Base-by-base conservation (phyloP, 768 basidiomycete species). In the Xerocomellus intermedius region DNA sequence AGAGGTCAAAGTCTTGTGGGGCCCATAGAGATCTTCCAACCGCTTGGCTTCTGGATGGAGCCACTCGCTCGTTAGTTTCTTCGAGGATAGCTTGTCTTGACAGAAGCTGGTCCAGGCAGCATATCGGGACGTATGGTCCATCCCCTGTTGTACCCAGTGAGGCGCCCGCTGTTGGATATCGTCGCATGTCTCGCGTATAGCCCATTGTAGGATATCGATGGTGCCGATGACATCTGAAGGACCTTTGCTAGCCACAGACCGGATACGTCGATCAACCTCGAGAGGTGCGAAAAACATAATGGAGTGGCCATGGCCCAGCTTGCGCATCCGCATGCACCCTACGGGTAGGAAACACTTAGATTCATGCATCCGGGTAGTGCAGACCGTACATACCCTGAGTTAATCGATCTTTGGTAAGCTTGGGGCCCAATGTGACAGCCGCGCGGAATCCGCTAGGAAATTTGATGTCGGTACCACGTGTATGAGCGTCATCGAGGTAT, bases 321-420 rank as follows among this genome's bases (percentile, higher is more conserved):
- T 73, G 14, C 81, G 72, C 80, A 82, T 80, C 12, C 80, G 71
- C 81, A 82, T 82, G 48, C 80, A 82, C 4, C 79, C 80, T 81
- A 12, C 66, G 64, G 1, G 21, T 2, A 12, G 21, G 2, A 14
- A n/a, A 28, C 16, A 12, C 13, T 65, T 4, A 60, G 48, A 42
- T 38, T 17, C 17, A 7, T 14, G 19, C 2, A 35, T 14, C 8
- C 2, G 14, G 19, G 19, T 12, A 2, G 8, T 22, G 13, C 12
- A 35, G 5, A 8, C 4, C 24, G 10, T 26, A 46, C 53, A 8
- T 42, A 59, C 62, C 61, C 22, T 63, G 63, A 33, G 30, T 48
- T n/a, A 64, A 60, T 42, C 58, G 58, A 41, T 59, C 54, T 4
- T 62, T 62, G 17, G 61, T 62, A 2, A 62, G 52, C 28, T 56